A percentile compares a stretch with the other conserved stretches of the same genome.
phyloP scores from a whole-genome alignment of 352 stramenopile genomes.

The Phytophthora citricola region DNA sequence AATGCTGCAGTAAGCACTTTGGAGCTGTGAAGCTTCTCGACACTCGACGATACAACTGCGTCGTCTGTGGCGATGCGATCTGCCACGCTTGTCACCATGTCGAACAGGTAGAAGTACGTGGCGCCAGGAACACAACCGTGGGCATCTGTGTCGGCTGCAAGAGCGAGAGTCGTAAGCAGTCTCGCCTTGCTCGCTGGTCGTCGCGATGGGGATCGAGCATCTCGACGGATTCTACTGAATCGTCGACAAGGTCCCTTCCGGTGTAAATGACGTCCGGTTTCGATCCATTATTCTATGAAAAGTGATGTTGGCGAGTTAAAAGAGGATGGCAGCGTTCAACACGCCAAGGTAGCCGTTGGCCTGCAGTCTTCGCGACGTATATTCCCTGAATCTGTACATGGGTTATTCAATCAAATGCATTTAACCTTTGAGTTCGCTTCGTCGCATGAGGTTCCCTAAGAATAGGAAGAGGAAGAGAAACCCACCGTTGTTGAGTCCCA shows the following conservation, averaged over 20 bases:
- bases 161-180: conserved; percentile 16
- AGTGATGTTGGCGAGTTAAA: not conserved
- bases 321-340: not conserved
- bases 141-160: conserved; percentile 41
- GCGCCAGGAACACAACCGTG: conserved; percentile 34
- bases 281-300: conserved; percentile 27
- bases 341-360: not conserved
- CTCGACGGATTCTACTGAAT: conserved; percentile 29
- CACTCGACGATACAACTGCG: conserved; percentile 50
- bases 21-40: conserved; percentile 30
- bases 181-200: conserved; percentile 22
- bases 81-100: conserved; percentile 47
- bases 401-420: conserved; percentile 4
- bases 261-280: conserved; percentile 7
- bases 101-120: conserved; percentile 43
- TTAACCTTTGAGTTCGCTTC: conserved; percentile 1
- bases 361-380: not conserved
- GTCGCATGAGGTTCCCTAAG: conserved; percentile 23
- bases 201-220: conserved; percentile 23
- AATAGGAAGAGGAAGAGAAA: conserved; percentile 32
- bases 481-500: conserved; percentile 1
- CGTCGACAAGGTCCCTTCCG: conserved; percentile 26
- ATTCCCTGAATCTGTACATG: conserved; percentile 11
- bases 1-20: conserved; percentile 49
- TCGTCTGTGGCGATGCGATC: conserved; percentile 52